phyloP scores from a whole-genome alignment of 2,329 filamentous ascomycete genomes.

The Xylariales sp. region DNA sequence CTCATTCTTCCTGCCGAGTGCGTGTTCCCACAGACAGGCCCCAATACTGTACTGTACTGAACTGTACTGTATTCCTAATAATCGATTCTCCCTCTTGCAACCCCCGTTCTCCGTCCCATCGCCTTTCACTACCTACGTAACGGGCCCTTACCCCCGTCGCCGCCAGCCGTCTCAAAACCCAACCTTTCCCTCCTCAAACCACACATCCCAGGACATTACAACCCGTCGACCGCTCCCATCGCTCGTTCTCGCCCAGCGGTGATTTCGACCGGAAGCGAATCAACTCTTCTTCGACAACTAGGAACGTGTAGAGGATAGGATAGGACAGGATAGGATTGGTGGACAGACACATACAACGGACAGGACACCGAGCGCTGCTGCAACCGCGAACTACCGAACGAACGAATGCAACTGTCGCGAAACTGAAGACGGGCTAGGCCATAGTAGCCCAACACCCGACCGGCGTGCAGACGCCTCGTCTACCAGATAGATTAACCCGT shows the following conservation, averaged over 20 bases:
- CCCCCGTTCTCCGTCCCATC: constrained; percentile 5
- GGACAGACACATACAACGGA: no score
- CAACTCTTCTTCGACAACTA: no score
- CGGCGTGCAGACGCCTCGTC: not conserved
- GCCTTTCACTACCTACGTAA: constrained; percentile 6
- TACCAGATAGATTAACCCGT: constrained; percentile 2
- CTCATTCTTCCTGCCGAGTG: constrained; percentile 5
- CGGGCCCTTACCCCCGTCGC: constrained; percentile 5
- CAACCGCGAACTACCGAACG: not conserved
- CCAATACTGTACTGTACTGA: no score
- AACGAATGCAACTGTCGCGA: constrained; percentile 10
- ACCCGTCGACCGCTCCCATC: constrained; percentile 1
- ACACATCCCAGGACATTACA: constrained; percentile 1
- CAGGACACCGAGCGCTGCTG: no score
- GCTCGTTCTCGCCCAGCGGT: constrained; percentile 1
- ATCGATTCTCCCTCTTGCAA: constrained; percentile 7
- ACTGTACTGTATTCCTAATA: no score
- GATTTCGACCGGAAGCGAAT: not conserved
- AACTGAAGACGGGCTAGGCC: constrained; percentile 11
- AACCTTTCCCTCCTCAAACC: not conserved
- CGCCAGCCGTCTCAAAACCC: constrained; percentile 1
- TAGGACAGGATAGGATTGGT: no score
- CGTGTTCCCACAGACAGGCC: not conserved
- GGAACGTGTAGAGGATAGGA: no score
- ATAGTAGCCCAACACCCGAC: constrained; percentile 6